phyloP scores from a whole-genome alignment of 805 yeast species.

The Peterozyma toletana region DNA sequence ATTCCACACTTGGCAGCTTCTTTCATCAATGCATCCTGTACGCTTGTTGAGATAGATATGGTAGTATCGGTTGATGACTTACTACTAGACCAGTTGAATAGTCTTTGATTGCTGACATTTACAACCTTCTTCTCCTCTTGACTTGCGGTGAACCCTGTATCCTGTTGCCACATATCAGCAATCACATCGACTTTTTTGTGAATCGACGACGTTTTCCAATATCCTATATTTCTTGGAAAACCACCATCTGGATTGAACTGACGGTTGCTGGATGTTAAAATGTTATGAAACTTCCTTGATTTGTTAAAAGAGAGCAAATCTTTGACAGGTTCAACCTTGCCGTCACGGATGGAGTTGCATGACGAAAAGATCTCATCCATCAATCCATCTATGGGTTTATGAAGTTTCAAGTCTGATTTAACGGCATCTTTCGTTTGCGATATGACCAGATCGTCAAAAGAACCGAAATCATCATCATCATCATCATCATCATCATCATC shows the following conservation, averaged over 20 bases:
- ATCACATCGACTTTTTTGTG: not conserved
- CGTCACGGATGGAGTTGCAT: not conserved
- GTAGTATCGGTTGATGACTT: not conserved
- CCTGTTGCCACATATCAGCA: not conserved
- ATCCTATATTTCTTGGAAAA: conserved; percentile 1
- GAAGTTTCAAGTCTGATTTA: not conserved
- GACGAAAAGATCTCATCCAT: not conserved
- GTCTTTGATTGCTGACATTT: not conserved
- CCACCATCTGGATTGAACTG: not conserved
- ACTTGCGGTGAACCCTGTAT: not conserved
- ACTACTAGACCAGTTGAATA: conserved; percentile 5
- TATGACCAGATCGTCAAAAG: conserved; percentile 5
- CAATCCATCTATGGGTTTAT: not conserved
- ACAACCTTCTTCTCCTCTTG: not conserved
- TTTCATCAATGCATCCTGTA: conserved; percentile 4
- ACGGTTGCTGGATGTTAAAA: not conserved
- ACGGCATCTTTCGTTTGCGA: not conserved
- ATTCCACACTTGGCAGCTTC: too few species aligned
- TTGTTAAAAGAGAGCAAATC: not conserved
- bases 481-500: not conserved
- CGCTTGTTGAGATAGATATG: not conserved
- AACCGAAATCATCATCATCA: conserved; percentile 5
- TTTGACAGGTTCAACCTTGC: too few species aligned
- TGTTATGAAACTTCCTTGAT: not conserved
- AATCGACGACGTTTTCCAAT: conserved; percentile 1